phyloP scores from a whole-genome alignment of 139 green algal genomes.

The Coelastrella sp. region DNA sequence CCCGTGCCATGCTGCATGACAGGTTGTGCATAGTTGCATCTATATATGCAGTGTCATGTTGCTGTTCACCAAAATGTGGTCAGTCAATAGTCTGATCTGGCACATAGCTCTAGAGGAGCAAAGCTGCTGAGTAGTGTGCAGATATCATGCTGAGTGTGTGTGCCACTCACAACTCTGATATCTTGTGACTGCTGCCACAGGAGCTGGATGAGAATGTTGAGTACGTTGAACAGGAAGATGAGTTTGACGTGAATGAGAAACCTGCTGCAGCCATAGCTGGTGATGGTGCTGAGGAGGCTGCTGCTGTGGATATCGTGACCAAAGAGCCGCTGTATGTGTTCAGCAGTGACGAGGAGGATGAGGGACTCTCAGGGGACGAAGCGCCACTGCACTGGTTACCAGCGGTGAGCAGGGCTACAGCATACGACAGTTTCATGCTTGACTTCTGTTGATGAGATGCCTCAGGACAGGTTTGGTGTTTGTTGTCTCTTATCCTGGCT shows the following conservation, averaged over 20 bases:
- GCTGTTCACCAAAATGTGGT: no score
- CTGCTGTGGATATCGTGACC: constrained; percentile 40
- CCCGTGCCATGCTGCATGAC: no score
- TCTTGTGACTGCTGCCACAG: constrained; percentile 2
- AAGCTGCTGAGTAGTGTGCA: neutral
- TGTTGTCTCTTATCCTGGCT: neutral
- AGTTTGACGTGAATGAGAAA: constrained; percentile 87
- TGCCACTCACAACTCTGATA: neutral
- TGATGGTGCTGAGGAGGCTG: neutral
- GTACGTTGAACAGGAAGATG: constrained; percentile 94
- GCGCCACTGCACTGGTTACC: constrained; percentile 55
- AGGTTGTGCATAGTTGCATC: no score
- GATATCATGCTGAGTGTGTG: neutral
- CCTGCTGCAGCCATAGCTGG: neutral
- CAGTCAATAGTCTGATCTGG: no score
- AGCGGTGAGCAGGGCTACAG: constrained; percentile 18
- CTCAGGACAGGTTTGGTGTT: neutral
- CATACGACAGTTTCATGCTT: neutral
- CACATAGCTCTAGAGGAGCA: neutral
- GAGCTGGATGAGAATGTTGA: constrained; percentile 92
- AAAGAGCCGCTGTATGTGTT: constrained; percentile 36
- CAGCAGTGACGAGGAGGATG: constrained; percentile 61
- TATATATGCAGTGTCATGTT: no score
- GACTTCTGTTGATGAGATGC: neutral
- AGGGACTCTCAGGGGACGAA: constrained; percentile 11